phyloP scores from a whole-genome alignment of 768 basidiomycete genomes.

The Collybiopsis luxurians region DNA sequence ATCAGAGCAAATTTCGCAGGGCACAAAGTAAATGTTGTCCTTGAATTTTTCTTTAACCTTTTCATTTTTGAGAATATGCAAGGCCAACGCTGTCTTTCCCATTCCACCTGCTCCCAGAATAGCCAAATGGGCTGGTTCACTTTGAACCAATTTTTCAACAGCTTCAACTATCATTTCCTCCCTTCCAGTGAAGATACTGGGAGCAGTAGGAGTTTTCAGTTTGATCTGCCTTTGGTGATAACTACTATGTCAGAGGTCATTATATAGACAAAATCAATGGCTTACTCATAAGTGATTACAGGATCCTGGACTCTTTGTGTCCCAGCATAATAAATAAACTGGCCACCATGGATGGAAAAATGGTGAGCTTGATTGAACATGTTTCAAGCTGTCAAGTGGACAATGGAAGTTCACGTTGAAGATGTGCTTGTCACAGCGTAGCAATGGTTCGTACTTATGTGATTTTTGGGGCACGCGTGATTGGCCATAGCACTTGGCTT shows the following conservation, averaged over 20 bases:
- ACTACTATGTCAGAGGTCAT: background rate
- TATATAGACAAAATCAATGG: background rate
- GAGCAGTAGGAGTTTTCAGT: background rate
- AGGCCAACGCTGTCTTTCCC: background rate
- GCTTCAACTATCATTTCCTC: background rate
- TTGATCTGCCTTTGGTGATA: background rate
- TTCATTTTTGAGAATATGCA: background rate
- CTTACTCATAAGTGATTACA: background rate
- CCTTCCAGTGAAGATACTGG: background rate
- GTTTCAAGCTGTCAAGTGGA: background rate
- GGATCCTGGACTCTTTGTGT: background rate
- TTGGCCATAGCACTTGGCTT: too few species aligned
- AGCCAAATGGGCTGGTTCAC: background rate
- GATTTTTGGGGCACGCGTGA: too few species aligned
- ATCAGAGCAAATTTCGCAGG: background rate
- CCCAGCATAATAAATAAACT: background rate
- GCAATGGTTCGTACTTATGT: too few species aligned
- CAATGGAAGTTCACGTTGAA: background rate
- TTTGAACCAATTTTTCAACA: background rate
- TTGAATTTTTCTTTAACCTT: background rate
- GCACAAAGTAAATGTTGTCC: background rate
- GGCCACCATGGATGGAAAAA: background rate
- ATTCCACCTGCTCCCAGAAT: conserved; percentile 2
- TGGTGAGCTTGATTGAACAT: background rate
- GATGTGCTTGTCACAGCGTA: background rate